Evolutionary conservation across 805 yeast genomes (phyloP), one percentile per base, ranked within the genome.

Genomic region (Ogataea minuta): DNA sequence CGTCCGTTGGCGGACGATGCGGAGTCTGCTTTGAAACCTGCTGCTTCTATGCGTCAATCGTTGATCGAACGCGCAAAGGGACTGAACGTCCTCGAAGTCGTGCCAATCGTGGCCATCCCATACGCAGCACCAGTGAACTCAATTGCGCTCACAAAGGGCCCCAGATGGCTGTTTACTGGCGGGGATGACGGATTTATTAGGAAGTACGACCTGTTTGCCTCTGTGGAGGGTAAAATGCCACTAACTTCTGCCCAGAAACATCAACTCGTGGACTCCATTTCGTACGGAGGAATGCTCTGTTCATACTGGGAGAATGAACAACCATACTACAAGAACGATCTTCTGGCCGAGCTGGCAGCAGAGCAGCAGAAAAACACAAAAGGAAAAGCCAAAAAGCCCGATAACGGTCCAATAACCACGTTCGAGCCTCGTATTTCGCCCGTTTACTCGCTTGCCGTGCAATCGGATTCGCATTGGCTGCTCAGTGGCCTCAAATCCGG

Each of bases 301-400:
- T 82, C 93, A 0, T 91, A 88, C 65, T 93, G 97, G 96, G 98
- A 91, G 56, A 93, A 93, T 61, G 98, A 93, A 64, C 86, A 89
- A 53, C 97, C 98, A 0, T 67, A 77, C 41, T 63, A 70, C 23
- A 67, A 67, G 45, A 56, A 71, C 42, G 68, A 69, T 43, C 56
- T 62, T 50, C 24, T 54, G 33, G 37, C 46, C 2, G 50, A 46
- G 17, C 28, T 56, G n/a, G 42, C 39, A 3, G 28, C 45, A 14
- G 57, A 53, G 17, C 54, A 52, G 23, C 27, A 32, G 26, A 46
- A 44, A 13, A 26, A 21, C 16, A 34, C 50, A 17, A 46, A 49
- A 28, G 33, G 37, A n/a, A 50, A 48, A 42, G 34, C 40, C 31
- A 51, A 52, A 28, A 50, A 52, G 34, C 70, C 67, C 4, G 74